Conservation (phyloP, 2,329 filamentous ascomycete genomes). For the Trichoderma koningii region DNA sequence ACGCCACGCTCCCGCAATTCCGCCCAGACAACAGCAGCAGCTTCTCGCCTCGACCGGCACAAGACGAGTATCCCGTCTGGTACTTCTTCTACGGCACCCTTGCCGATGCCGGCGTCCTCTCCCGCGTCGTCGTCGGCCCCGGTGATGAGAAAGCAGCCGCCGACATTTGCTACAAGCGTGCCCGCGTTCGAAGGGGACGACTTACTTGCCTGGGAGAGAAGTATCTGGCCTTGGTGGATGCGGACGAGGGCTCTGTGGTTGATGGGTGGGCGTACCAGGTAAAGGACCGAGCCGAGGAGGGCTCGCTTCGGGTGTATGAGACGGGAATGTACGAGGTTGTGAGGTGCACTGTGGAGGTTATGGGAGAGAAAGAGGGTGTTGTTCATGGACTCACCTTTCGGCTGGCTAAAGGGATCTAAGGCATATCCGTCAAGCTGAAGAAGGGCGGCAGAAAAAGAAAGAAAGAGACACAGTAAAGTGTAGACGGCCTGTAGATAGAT, state of each 20-base stretch:
- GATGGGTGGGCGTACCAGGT: not conserved
- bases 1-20: not conserved
- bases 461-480: too few species aligned
- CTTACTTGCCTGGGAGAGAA: not conserved
- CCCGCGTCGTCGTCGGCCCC: not conserved
- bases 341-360: not conserved
- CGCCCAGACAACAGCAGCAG: not conserved
- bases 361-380: not conserved
- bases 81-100: slow-evolving; percentile 5
- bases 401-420: not conserved
- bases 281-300: not conserved
- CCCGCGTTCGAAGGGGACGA: not conserved
- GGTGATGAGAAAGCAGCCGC: not conserved
- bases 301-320: slow-evolving; percentile 1
- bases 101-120: not conserved
- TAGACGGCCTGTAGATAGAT: too few species aligned
- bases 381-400: not conserved
- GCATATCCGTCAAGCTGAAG: too few species aligned
- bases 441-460: too few species aligned
- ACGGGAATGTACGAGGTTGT: slow-evolving; percentile 1
- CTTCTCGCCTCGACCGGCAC: not conserved
- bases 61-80: not conserved
- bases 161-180: not conserved
- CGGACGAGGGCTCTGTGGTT: not conserved
- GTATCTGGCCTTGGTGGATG: not conserved